Base-by-base conservation (phyloP, 352 stramenopile genomes). In the Lagenidium giganteum region DNA sequence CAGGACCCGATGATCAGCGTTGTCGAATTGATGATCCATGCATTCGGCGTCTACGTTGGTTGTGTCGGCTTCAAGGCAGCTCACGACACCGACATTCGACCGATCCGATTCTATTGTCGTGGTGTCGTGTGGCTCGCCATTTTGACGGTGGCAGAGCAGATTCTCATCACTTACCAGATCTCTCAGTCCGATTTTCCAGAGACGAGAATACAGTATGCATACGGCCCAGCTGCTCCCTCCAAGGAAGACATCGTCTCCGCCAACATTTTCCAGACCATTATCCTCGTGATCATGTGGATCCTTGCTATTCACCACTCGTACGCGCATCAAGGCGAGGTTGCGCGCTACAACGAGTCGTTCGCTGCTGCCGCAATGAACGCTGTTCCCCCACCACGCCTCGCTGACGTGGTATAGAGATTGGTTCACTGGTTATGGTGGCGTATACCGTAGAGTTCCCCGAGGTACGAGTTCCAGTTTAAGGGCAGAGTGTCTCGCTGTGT, bases 51-150 rank as follows among this genome's bases (percentile, higher is more conserved):
- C 16, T 93, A 93, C 45, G 71, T 93, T 12, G 82, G 82, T 41
- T 89, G 79, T 26, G 76, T 93, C 9, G 82, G 82, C 17, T 93
- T 93, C 53, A 91, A 92, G 49, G 79, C 82, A 9, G 82, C 79
- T 30, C 82, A 93, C 42, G 79, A 93, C 42, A 93, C 79, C 21
- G 79, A 93, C 47, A 85, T 93, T 39, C 79, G 79, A 14, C 79
- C 79, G 3, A 91, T 91, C 51, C 82, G 79, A 8, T 87, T 89
- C 42, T 93, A 88, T 53, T 89, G 69, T 36, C 71, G 77, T 34
- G 82, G 79, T 18, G 56, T 93, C 18, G 61, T 87, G 29, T 87
- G 77, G 73, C 74, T 93, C 33, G 74, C 79, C n/a, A 45, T 89
- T 22, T 50, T 90, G 18, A 91, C 79, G 23, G 50, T 92, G 17